Evolutionary conservation across 108 stramenopile species (phyloP).

Genomic region (Cyclostephanos tholiformis): DNA sequence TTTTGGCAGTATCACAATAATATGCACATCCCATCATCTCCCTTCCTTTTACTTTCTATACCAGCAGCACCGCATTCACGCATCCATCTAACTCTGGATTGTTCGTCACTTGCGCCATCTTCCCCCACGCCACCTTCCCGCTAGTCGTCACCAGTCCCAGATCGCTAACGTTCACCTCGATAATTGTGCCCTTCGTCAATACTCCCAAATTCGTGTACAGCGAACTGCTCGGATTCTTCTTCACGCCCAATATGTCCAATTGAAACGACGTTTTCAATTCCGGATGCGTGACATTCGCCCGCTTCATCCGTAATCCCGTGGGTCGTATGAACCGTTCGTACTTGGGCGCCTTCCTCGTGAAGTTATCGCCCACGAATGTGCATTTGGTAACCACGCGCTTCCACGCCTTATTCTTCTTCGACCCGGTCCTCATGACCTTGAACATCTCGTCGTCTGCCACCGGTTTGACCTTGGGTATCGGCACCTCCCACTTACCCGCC

Average conservation of each 20-base stretch:
- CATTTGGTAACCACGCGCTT: constrained; percentile 98
- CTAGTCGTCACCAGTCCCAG: constrained; percentile 97
- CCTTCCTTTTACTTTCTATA: constrained; percentile 51
- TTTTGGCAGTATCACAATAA: background rate
- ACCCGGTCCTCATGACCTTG: constrained; percentile 91
- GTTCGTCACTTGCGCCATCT: constrained; percentile 99
- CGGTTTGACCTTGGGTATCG: constrained; percentile 99
- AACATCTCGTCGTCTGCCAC: constrained; percentile 99
- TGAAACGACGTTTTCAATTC: constrained; percentile 99
- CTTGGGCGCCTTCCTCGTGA: constrained; percentile 98
- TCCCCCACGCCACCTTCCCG: constrained; percentile 99
- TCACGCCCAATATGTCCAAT: constrained; percentile 97
- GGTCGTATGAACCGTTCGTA: constrained; percentile 99
- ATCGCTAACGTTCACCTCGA: constrained; percentile 98
- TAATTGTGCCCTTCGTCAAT: constrained; percentile 99
- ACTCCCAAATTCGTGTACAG: constrained; percentile 98
- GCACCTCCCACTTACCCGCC: constrained; percentile 99
- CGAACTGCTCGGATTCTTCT: constrained; percentile 96
- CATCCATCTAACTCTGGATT: constrained; percentile 95
- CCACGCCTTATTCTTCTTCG: constrained; percentile 95
- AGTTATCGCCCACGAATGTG: constrained; percentile 97
- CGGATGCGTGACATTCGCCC: constrained; percentile 99
- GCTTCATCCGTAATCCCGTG: constrained; percentile 95
- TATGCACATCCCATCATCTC: background rate
- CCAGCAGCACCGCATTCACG: constrained; percentile 90